Conservation (phyloP, 1,139 yeast species). For the Pichia sp. region DNA sequence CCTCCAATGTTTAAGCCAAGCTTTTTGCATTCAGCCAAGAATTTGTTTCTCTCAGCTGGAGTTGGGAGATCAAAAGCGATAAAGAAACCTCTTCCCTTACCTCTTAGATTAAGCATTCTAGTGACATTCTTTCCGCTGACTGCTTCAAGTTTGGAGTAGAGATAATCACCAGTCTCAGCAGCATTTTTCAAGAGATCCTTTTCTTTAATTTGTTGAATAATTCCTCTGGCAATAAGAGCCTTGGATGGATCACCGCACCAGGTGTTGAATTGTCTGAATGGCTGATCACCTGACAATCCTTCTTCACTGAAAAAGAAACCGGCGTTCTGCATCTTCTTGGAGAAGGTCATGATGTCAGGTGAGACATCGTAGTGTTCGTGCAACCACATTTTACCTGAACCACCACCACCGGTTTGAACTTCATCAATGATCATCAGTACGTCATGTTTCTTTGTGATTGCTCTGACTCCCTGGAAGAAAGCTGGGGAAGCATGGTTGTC, state of each 20-base stretch:
- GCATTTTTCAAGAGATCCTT: conserved; percentile 50
- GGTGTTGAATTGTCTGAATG: conserved; percentile 76
- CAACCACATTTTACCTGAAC: conserved; percentile 80
- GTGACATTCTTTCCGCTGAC: conserved; percentile 39
- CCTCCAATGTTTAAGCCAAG: conserved; percentile 72
- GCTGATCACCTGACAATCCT: conserved; percentile 59
- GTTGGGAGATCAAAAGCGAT: conserved; percentile 68
- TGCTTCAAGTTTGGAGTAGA: conserved; percentile 44
- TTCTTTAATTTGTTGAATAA: conserved; percentile 53
- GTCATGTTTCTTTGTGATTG: conserved; percentile 60
- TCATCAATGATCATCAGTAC: conserved; percentile 73
- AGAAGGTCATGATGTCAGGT: conserved; percentile 69
- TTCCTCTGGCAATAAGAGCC: conserved; percentile 46
- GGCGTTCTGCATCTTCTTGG: conserved; percentile 76
- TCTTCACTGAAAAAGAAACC: conserved; percentile 72
- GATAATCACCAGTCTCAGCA: conserved; percentile 56
- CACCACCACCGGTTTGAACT: conserved; percentile 85
- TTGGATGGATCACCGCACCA: conserved; percentile 75
- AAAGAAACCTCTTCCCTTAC: conserved; percentile 64
- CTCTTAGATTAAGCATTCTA: conserved; percentile 53
- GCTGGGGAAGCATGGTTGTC: conserved; percentile 74
- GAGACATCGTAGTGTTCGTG: conserved; percentile 73
- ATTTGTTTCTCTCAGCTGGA: conserved; percentile 45
- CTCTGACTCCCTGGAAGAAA: conserved; percentile 75
- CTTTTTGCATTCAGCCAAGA: conserved; percentile 47